These are phyloP conservation scores for Ajuga reptans DNA, from an alignment of 305 asterid species.

Conservation along the genomic window DNA sequence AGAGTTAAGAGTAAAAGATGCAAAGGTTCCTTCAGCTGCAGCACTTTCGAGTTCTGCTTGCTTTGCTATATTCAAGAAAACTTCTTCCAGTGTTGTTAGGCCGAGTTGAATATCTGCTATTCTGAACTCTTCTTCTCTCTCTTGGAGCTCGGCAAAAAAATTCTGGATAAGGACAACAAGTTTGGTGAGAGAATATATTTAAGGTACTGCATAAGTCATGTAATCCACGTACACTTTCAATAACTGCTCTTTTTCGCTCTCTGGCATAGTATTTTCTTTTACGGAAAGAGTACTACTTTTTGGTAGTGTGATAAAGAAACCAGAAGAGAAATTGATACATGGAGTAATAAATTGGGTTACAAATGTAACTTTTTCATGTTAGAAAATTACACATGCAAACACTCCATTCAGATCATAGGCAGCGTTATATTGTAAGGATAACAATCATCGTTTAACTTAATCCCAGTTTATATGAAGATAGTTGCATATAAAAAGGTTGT, in stretches of 20 bases:
- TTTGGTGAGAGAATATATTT: not conserved
- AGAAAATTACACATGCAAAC: too few relatives aligned
- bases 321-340: not conserved
- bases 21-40: conserved; percentile 47
- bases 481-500: not conserved
- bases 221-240: not conserved
- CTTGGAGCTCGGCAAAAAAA: conserved; percentile 69
- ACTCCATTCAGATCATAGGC: not conserved
- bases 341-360: not conserved
- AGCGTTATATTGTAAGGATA: not conserved
- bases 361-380: not conserved
- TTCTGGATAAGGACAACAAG: conserved; percentile 32
- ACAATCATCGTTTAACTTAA: not conserved
- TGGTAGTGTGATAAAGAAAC: not conserved
- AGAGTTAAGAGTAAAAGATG: conserved; percentile 47
- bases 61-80: conserved; percentile 65
- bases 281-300: not conserved
- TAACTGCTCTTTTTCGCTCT: too few relatives aligned
- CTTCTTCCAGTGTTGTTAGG: conserved; percentile 90
- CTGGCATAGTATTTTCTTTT: too few relatives aligned
- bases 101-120: conserved; percentile 81
- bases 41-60: conserved; percentile 71
- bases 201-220: not conserved
- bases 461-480: not conserved
- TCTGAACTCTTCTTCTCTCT: conserved; percentile 49